A percentile compares a stretch with the other conserved stretches of the same genome.
Evolutionary conservation across 129 eudicot genomes (phyloP).

Genomic region (Calendula officinalis): DNA sequence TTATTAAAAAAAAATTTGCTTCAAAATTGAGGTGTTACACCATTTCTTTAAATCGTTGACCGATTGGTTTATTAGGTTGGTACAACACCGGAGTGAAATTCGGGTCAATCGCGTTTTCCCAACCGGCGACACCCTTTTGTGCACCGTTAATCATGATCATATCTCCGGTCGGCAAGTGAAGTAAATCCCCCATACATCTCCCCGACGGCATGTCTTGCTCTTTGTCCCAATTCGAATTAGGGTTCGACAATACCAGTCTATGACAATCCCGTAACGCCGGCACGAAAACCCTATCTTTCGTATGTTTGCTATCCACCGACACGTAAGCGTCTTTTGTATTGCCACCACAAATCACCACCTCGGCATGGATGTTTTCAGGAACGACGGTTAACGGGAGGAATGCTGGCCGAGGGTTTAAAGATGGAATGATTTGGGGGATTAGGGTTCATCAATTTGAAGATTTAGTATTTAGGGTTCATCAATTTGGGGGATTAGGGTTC

Average conservation of each 20-base stretch:
- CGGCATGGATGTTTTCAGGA: slow-evolving; percentile 20
- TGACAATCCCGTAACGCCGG: slow-evolving; percentile 70
- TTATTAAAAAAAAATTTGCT: too few species aligned
- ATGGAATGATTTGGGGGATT: too few species aligned
- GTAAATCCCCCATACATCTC: slow-evolving; percentile 71
- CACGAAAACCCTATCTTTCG: slow-evolving; percentile 30
- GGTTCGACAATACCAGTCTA: slow-evolving; percentile 28
- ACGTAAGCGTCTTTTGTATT: slow-evolving; percentile 43
- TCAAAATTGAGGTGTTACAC: not conserved
- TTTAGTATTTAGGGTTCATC: too few species aligned
- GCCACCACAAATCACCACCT: slow-evolving; percentile 82
- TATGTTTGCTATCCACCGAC: slow-evolving; percentile 42
- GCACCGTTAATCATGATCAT: slow-evolving; percentile 47
- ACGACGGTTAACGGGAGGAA: slow-evolving; percentile 55
- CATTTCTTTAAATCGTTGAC: slow-evolving; percentile 50
- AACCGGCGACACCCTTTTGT: too few species aligned
- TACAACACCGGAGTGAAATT: slow-evolving; percentile 65
- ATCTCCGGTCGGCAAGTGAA: slow-evolving; percentile 69
- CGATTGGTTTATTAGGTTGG: slow-evolving; percentile 41
- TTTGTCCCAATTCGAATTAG: slow-evolving; percentile 47
- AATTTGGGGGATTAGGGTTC: too few species aligned
- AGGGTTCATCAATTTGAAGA: too few species aligned
- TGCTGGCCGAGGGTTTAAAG: too few species aligned
- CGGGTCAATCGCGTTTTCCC: slow-evolving; percentile 57
- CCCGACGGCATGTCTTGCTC: slow-evolving; percentile 76